Conservation (phyloP, 805 yeast species). For the Metschnikowia lunata region DNA sequence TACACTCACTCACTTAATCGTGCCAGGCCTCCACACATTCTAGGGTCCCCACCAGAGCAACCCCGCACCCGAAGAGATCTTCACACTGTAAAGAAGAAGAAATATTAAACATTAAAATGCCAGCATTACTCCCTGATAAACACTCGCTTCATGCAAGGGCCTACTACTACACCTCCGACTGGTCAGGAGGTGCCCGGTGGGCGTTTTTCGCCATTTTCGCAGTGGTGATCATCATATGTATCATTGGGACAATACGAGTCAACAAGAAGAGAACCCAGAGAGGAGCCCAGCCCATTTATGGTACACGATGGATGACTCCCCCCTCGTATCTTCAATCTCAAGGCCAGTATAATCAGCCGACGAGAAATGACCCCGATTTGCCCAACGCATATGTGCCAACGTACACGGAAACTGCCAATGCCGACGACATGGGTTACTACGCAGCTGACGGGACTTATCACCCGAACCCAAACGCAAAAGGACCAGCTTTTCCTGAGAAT, state of each 20-base stretch:
- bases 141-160: slow-evolving; percentile 1
- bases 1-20: too few species aligned
- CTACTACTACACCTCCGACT: slow-evolving; percentile 1
- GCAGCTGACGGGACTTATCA: slow-evolving; percentile 50
- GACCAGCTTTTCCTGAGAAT: slow-evolving; percentile 13
- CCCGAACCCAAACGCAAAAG: slow-evolving; percentile 18
- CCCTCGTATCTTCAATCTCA: slow-evolving; percentile 71
- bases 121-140: neutral
- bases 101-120: neutral
- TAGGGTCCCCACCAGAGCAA: too few species aligned
- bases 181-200: slow-evolving; percentile 49
- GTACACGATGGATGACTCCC: slow-evolving; percentile 86
- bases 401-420: slow-evolving; percentile 62
- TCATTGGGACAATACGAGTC: slow-evolving; percentile 48
- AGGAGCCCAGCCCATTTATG: slow-evolving; percentile 60
- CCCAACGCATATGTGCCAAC: slow-evolving; percentile 55
- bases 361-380: slow-evolving; percentile 37
- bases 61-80: too few species aligned
- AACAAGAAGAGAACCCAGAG: slow-evolving; percentile 48
- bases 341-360: slow-evolving; percentile 46
- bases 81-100: too few species aligned
- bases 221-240: slow-evolving; percentile 42
- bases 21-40: too few species aligned
- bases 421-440: slow-evolving; percentile 73
- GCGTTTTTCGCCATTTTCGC: slow-evolving; percentile 61